Evolutionary conservation across 192 early-diverging fungal species (phyloP), one percentile per base, ranked within the genome.

Genomic region (Umbelopsis vinacea): DNA sequence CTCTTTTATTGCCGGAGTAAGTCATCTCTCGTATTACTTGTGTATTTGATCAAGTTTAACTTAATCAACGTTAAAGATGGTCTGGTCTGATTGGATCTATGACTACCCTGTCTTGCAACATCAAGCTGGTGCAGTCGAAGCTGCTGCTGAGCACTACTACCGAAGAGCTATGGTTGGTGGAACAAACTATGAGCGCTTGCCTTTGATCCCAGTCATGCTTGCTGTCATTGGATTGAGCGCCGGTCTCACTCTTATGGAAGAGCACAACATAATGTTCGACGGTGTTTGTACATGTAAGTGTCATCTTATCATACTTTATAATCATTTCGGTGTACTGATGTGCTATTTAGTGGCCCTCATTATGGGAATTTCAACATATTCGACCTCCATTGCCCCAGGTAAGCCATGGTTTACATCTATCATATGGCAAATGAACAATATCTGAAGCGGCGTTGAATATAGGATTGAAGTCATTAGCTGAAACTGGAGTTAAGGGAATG

Each of bases 301-400:
- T n/a, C 15, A 19, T 17, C 19, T 50, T 0, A 6, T 12, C 19
- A 50, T 50, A 50, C 0, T 50, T 21, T n/a, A 15, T 21, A 4
- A 50, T 50, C 1, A 4, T 29, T 37, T 14, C 19, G 3, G 12
- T 35, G 0, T 17, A 38, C 12, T 57, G 15, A 29, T 63, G 6
- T 22, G 2, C 17, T 0, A 14, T 45, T 60, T 72, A 78, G 76
- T 78, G 9, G 52, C 70, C 19, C 26, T 78, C 43, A 38, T 78
- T 21, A 74, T 78, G 46, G 76, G 47, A 24, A 10, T 78, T 11
- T 78, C 76, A 22, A 74, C 76, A 7, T 74, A 67, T 70, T 68
- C 72, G 23, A 70, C 72, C 23, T 70, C 76, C 22, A 71, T 78
- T 23, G 69, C 52, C 24, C 50, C 71, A 46, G 67, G 76, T 78